Evolutionary conservation across 1,139 yeast species (phyloP).

Genomic region (Hemisphaericaspora subhashii): DNA sequence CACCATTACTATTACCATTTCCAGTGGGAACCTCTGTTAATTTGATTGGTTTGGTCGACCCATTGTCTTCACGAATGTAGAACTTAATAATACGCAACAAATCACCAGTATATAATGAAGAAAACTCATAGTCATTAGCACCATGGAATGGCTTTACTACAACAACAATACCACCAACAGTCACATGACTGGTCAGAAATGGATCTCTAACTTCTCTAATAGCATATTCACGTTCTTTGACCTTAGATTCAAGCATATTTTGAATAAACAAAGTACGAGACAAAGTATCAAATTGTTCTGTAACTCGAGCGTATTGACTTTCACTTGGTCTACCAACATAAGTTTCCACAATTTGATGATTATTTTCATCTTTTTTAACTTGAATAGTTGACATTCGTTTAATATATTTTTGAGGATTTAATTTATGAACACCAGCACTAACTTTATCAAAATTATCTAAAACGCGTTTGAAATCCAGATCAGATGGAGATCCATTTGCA

Average conservation of each 20-base stretch:
- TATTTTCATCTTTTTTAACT: slow-evolving; percentile 8
- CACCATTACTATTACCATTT: background rate
- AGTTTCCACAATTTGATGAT: slow-evolving; percentile 12
- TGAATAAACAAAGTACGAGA: slow-evolving; percentile 32
- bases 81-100: slow-evolving; percentile 32
- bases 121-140: slow-evolving; percentile 22
- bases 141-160: slow-evolving; percentile 34
- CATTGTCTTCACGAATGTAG: slow-evolving; percentile 18
- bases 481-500: background rate
- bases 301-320: slow-evolving; percentile 12
- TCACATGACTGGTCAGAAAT: slow-evolving; percentile 26
- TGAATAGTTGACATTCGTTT: slow-evolving; percentile 15
- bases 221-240: slow-evolving; percentile 12
- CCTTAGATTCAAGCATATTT: slow-evolving; percentile 19
- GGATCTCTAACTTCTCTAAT: slow-evolving; percentile 32
- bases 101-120: slow-evolving; percentile 33
- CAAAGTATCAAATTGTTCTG: slow-evolving; percentile 26
- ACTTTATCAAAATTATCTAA: slow-evolving; percentile 18
- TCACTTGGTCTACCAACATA: slow-evolving; percentile 18
- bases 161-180: slow-evolving; percentile 38
- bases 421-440: slow-evolving; percentile 5
- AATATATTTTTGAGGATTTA: background rate
- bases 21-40: background rate
- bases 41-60: slow-evolving; percentile 10
- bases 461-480: slow-evolving; percentile 20